Percentiles rank a stretch among this genome's conserved stretches.
These are phyloP conservation scores for Lactarius hatsudake DNA, from an alignment of 768 basidiomycete species.

Conservation along the genomic window DNA sequence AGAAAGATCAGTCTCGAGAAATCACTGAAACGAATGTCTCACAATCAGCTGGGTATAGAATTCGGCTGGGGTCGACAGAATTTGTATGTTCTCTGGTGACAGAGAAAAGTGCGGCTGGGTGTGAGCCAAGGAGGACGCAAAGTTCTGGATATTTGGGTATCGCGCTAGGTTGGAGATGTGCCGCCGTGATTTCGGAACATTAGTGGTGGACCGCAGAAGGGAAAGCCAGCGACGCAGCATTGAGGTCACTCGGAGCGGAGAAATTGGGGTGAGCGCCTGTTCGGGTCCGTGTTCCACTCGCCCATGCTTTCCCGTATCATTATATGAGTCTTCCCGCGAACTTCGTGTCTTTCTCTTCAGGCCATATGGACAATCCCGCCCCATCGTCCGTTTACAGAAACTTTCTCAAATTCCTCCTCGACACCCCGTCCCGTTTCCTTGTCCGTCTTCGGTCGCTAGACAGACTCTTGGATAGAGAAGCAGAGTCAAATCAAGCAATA, in stretches of 20 bases:
- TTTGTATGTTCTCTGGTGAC: slow-evolving; percentile 21
- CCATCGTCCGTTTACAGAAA: background rate
- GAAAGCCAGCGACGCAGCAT: background rate
- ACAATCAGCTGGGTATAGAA: slow-evolving; percentile 26
- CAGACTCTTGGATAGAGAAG: slow-evolving; percentile 14
- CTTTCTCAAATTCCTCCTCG: slow-evolving; percentile 8
- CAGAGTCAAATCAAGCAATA: slow-evolving; percentile 1
- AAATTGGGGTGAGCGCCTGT: background rate
- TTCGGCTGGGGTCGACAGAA: slow-evolving; percentile 17
- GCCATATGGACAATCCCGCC: background rate
- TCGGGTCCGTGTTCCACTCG: background rate
- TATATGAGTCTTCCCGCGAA: slow-evolving; percentile 13
- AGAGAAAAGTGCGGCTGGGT: slow-evolving; percentile 26
- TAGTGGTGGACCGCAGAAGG: background rate
- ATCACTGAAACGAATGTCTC: background rate
- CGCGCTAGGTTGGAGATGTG: slow-evolving; percentile 1
- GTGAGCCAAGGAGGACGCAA: slow-evolving; percentile 23
- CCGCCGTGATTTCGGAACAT: background rate
- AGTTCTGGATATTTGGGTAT: slow-evolving; percentile 17
- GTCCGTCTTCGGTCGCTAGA: slow-evolving; percentile 13
- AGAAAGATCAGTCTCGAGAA: background rate
- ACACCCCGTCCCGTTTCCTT: slow-evolving; percentile 9
- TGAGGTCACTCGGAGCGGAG: background rate
- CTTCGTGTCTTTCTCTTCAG: background rate
- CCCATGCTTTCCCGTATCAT: background rate